Evolutionary conservation across 768 basidiomycete species (phyloP), one percentile per base, ranked within the genome.

Genomic region (Obba rivulosa): DNA sequence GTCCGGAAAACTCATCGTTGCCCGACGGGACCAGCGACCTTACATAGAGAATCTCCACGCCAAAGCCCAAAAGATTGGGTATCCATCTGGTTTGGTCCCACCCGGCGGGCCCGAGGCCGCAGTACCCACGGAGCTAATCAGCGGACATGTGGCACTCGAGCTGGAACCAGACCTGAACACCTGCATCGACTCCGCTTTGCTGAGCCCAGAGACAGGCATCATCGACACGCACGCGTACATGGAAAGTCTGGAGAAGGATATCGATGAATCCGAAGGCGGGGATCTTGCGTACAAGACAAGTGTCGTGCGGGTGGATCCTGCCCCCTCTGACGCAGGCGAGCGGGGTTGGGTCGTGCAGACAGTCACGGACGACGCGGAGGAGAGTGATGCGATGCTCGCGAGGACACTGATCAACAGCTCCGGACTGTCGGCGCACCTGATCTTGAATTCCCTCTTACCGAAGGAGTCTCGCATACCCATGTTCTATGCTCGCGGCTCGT

Each of bases 1-100:
- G 63, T 79, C 81, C 0, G 92, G 93, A 35, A 99, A 98, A 68
- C 83, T 99, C 16, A 81, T 98, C 1, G 87, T 98, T 35, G 95
- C 90, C 0, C 78, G 73, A 16, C 65, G 70, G 16, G 70, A 75
- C 43, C 92, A 97, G 56, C 71, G 66, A 34, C 54, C 72, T 0
- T 95, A 95, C 64, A 75, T 98, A 34, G 72, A 85, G 48, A 62
- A 71, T 17, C 77, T 98, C 2, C 75, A 86, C 51, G 63, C 68
- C 14, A 87, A 88, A 60, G 80, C 84, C 2, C 67, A 69, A 41
- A 63, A 64, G 43, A 70, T 92, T 14, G 51, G 62, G 4, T 78
- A 80, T 72, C 78, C 81, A 0, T 62, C 66, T 17, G 65, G 71
- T 51, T 76, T 73, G 3, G 45, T 61, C 14, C 38, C 52, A 3